Evolutionary conservation across 1,284 basidiomycete species (phyloP).

Genomic region (Takashimella koratensis): DNA sequence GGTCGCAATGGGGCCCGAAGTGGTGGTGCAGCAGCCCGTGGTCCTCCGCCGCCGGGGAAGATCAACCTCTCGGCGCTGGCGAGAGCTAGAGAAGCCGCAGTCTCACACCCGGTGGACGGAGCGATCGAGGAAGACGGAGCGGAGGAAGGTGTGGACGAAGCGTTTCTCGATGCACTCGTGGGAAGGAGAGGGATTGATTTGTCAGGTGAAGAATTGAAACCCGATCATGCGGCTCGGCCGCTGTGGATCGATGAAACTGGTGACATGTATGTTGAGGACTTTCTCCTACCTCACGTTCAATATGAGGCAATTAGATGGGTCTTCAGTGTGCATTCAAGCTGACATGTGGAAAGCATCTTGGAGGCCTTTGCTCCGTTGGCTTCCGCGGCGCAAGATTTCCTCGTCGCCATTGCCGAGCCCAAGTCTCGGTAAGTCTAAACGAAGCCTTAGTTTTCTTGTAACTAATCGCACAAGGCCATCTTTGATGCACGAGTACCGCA

Average conservation of each 20-base stretch:
- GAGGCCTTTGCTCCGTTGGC: slow-evolving; percentile 96
- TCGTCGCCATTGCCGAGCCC: slow-evolving; percentile 97
- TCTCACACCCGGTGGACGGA: slow-evolving; percentile 29
- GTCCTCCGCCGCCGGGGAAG: slow-evolving; percentile 11
- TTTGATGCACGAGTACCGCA: slow-evolving; percentile 98
- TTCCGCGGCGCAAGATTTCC: slow-evolving; percentile 96
- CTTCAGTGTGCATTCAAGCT: not conserved
- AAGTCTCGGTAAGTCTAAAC: slow-evolving; percentile 94
- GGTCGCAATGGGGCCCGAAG: slow-evolving; percentile 9
- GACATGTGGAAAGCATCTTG: slow-evolving; percentile 57
- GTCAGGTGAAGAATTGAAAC: slow-evolving; percentile 70
- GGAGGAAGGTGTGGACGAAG: slow-evolving; percentile 22
- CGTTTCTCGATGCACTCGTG: slow-evolving; percentile 31
- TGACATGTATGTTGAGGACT: slow-evolving; percentile 58
- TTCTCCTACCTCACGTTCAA: not conserved
- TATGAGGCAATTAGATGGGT: no score
- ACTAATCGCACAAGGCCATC: slow-evolving; percentile 63
- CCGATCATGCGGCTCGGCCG: slow-evolving; percentile 83
- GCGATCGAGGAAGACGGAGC: slow-evolving; percentile 26
- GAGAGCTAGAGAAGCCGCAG: slow-evolving; percentile 19
- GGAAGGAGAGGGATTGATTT: slow-evolving; percentile 34
- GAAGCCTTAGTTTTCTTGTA: slow-evolving; percentile 1
- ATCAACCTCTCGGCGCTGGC: slow-evolving; percentile 39
- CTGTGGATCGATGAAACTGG: slow-evolving; percentile 94
- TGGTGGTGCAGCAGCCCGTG: not conserved